Conservation (phyloP, 306 rosid species). For the Potentilla sterilis region DNA sequence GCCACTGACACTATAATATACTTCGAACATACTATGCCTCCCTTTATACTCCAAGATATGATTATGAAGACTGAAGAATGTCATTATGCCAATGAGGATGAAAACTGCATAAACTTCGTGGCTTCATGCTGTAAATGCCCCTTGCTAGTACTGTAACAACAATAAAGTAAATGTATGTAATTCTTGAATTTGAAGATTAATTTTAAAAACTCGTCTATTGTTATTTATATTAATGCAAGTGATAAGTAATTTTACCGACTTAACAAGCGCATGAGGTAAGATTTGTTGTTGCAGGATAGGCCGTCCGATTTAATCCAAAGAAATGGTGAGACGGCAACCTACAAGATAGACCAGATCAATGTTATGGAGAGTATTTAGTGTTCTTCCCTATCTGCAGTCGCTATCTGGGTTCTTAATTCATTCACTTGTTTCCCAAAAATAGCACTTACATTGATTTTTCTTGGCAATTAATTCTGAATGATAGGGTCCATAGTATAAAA, state of each 20-base stretch:
- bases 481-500: neutral
- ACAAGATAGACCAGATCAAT: neutral
- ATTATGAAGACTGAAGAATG: neutral
- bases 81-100: neutral
- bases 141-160: neutral
- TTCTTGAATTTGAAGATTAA: too few relatives aligned
- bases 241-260: too few relatives aligned
- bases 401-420: neutral
- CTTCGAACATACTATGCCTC: neutral
- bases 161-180: too few relatives aligned
- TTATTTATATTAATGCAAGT: too few relatives aligned
- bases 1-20: neutral
- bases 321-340: neutral
- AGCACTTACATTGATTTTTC: neutral
- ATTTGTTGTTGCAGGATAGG: neutral
- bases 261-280: neutral
- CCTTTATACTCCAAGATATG: neutral
- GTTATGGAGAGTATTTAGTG: neutral
- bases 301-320: neutral
- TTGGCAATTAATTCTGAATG: neutral
- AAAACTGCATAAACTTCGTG: neutral
- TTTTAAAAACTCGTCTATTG: too few relatives aligned
- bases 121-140: neutral
- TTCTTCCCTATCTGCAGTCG: neutral
- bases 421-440: neutral